Evolutionary conservation across 495 filamentous ascomycete genomes (phyloP), one percentile per base, ranked within the genome.

Genomic region (Mytilinidion resinicola): DNA sequence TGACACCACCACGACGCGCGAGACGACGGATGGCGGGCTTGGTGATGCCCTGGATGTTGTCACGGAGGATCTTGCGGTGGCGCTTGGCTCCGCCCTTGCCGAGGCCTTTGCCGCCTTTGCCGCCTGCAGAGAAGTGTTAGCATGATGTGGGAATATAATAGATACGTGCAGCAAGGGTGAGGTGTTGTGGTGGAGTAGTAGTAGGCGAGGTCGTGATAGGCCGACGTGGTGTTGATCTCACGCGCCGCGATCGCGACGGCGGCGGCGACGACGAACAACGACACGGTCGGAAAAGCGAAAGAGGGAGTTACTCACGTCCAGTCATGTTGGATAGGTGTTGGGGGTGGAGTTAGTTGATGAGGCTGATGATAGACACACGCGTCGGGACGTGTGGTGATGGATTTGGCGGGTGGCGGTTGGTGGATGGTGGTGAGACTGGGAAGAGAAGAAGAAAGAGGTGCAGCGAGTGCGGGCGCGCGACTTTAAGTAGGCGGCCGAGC

Each of bases 11-110:
- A 82, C 78, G 79, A 61, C 77, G 80, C 44, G 77, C 81, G 53
- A 82, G 79, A 84, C 82, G 82, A 55, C 82, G 82, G 72, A 87
- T 86, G 56, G 82, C 84, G 60, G 84, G 83, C 76, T 85, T 85
- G 70, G 84, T 87, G 72, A 87, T 85, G 71, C 84, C 84, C 72
- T 96, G 92, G 75, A 97, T 96, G 86, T 96, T 97, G 86, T 97
- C 92, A 74, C 92, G 90, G 73, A 98, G 83, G 80, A 98, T 96
- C 87, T 97, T 98, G 69, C 93, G 87, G 77, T 96, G 90, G 77
- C 91, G 91, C 87, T 96, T 96, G 80, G 92, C 91, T 68, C 95
- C 91, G 73, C 91, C 91, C 80, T 96, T 96, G 70, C 82, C 82
- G 73, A 85, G 82, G 69, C 82, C 82, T 70, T 85, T 85, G 76